Base-by-base conservation (phyloP, 129 eudicot species). In the Lactuca sativa region DNA sequence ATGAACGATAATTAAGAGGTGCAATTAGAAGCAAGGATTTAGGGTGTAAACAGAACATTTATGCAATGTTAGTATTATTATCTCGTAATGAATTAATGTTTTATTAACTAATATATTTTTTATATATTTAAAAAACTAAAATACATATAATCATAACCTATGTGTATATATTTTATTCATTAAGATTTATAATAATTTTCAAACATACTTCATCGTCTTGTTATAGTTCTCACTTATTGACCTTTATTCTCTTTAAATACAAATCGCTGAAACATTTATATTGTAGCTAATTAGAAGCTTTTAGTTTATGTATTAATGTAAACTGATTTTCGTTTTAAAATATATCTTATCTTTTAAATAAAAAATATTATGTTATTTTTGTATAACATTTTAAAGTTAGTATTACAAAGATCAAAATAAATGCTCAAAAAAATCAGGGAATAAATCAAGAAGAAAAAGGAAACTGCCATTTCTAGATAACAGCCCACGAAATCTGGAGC, bases 401-500 rank as follows among this genome's bases (percentile, higher is more conserved):
- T 6, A 40, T 40, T 40, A 4, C 8, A 40, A 47, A 59, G 2
- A 7, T 59, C 16, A 59, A 59, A 59, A 59, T 59, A 59, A 59
- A 57, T 11, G 16, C 43, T 59, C 5, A 21, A 32, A 31, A 66
- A 32, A 37, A 30, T 9, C 48, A 33, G 49, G 13, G 49, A 7
- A 43, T 6, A n/a, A 37, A 36, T 62, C 63, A 25, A 69, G 11
- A 18, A 25, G 40, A 38, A 52, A 73, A 47, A 44, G 14, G 52
- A n/a, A 64, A 64, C 15, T 56, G 52, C 33, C 67, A 25, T 30
- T 6, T 16, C 30, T 61, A 18, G 57, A 13, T 17, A 49, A 59
- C 59, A 67, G 17, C 64, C 70, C 76, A 61, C 66, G 69, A 53
- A 61, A 52, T 60, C 70, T 69, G 54, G 60, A 69, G 11, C 71